These are phyloP conservation scores for Candida piceae DNA, from an alignment of 805 yeast species.

Conservation along the genomic window DNA sequence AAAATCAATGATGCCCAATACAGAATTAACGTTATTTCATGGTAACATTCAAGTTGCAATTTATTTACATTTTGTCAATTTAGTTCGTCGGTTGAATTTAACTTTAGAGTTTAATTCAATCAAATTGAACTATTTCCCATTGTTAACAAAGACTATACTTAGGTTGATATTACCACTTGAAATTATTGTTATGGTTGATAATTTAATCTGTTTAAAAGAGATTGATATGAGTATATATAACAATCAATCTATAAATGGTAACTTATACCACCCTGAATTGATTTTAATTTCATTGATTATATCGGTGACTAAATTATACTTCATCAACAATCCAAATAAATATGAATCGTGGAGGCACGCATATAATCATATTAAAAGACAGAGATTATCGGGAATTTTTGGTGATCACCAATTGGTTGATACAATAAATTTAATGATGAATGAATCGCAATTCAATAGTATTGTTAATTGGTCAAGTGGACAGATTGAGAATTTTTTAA, in stretches of 20 bases:
- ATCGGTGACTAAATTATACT: slow-evolving; percentile 30
- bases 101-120: background rate
- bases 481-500: slow-evolving; percentile 42
- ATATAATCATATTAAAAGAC: slow-evolving; percentile 3
- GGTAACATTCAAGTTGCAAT: slow-evolving; percentile 11
- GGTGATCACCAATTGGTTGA: slow-evolving; percentile 12
- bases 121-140: slow-evolving; percentile 32
- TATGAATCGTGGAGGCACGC: slow-evolving; percentile 26
- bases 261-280: slow-evolving; percentile 33
- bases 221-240: slow-evolving; percentile 9
- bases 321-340: slow-evolving; percentile 17
- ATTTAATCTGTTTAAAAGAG: slow-evolving; percentile 18
- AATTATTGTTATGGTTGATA: slow-evolving; percentile 34
- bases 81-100: background rate
- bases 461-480: slow-evolving; percentile 45
- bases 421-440: slow-evolving; percentile 14
- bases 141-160: slow-evolving; percentile 36
- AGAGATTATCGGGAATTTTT: slow-evolving; percentile 1
- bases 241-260: too few species aligned
- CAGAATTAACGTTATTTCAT: slow-evolving; percentile 10
- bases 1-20: slow-evolving; percentile 13
- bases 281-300: slow-evolving; percentile 30
- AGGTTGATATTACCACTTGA: slow-evolving; percentile 48
- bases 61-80: slow-evolving; percentile 3
- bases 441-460: slow-evolving; percentile 28